Conservation (phyloP, 192 early-diverging fungal genomes). For the Coemansia sp. region DNA sequence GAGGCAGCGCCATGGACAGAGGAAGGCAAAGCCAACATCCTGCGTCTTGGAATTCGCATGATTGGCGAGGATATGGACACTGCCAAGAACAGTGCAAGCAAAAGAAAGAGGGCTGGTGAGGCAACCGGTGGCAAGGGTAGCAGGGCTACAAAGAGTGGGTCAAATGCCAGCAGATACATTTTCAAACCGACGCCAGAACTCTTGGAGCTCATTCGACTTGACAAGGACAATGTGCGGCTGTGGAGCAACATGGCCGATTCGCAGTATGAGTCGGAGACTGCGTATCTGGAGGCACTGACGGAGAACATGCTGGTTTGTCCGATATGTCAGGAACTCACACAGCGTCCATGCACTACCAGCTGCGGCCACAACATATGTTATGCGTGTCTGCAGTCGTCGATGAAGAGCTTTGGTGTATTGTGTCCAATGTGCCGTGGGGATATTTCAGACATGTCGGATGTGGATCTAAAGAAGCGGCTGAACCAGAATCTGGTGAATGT, state of each 20-base stretch:
- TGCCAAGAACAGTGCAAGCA: background rate
- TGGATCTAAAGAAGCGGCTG: conserved; percentile 9
- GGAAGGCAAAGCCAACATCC: conserved; percentile 54
- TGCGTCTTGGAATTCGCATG: conserved; percentile 44
- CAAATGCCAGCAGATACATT: conserved; percentile 1
- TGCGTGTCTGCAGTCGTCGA: conserved; percentile 32
- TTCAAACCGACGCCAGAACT: conserved; percentile 21
- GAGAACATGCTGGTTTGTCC: conserved; percentile 37
- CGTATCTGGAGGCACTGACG: conserved; percentile 33
- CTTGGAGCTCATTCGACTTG: conserved; percentile 37
- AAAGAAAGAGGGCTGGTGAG: background rate
- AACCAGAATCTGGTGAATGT: conserved; percentile 41
- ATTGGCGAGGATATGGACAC: background rate
- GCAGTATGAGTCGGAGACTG: conserved; percentile 18
- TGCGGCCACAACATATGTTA: conserved; percentile 52
- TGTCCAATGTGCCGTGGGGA: conserved; percentile 45
- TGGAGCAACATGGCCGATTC: conserved; percentile 29
- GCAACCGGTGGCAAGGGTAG: background rate
- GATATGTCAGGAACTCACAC: conserved; percentile 50
- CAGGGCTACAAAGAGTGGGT: background rate
- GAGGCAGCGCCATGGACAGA: conserved; percentile 67
- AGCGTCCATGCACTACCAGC: conserved; percentile 36
- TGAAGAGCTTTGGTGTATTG: conserved; percentile 28
- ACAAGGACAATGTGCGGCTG: conserved; percentile 36
- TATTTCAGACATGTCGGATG: conserved; percentile 27